A percentile compares a stretch with the other conserved stretches of the same genome.
phyloP scores from a whole-genome alignment of 148 eudicot species.

The Suaeda aralocaspica region DNA sequence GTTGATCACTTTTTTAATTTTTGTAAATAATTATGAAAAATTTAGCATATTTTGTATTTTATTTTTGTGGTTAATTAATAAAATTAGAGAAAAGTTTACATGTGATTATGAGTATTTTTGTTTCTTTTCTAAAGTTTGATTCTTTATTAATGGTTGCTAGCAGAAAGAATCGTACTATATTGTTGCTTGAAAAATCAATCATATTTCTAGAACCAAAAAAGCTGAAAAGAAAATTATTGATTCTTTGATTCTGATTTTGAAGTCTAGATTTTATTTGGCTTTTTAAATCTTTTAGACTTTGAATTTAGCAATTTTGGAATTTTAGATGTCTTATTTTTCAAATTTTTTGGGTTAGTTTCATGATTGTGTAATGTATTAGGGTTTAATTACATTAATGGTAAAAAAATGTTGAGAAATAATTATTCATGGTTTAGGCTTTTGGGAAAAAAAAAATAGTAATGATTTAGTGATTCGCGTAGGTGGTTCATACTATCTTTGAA shows the following conservation, averaged over 20 bases:
- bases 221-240: constrained; percentile 14
- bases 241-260: constrained; percentile 25
- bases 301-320: constrained; percentile 1
- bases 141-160: constrained; percentile 24
- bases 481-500: no score
- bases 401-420: no score
- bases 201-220: constrained; percentile 14
- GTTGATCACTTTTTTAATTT: neutral
- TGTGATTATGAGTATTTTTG: neutral
- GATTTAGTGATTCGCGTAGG: no score
- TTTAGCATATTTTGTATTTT: neutral
- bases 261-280: neutral
- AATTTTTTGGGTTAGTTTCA: constrained; percentile 6
- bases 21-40: no score
- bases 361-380: neutral
- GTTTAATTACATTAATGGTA: no score
- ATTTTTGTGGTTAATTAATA: neutral
- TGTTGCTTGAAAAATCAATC: constrained; percentile 10
- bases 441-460: no score
- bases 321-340: constrained; percentile 2
- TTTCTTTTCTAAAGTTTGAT: constrained; percentile 18
- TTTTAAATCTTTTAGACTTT: neutral
- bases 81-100: neutral
- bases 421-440: neutral
- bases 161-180: constrained; percentile 16